Evolutionary conservation across 176 grass and related monocot species (phyloP).

Genomic region (Ananas comosus): DNA sequence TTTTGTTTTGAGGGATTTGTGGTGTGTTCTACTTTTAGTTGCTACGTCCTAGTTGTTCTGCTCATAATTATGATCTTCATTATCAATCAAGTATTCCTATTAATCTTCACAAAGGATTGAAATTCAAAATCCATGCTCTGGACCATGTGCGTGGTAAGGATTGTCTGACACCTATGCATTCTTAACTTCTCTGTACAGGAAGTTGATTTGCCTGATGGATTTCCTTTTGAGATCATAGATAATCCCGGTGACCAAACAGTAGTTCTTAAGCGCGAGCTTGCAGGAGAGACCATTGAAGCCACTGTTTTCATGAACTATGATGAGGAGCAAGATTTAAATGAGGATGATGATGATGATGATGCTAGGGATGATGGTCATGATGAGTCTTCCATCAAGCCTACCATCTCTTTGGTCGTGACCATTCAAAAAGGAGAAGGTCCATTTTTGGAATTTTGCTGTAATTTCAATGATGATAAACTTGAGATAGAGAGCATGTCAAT

Average conservation of each 20-base stretch:
- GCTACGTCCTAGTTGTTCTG: no score
- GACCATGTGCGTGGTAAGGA: no score
- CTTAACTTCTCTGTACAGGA: constrained; percentile 27
- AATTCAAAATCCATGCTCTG: no score
- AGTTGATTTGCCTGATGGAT: constrained; percentile 59
- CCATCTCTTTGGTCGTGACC: constrained; percentile 56
- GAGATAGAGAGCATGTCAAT: constrained; percentile 65
- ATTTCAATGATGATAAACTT: constrained; percentile 60
- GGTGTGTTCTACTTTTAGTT: no score
- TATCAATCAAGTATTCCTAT: no score
- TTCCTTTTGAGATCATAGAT: constrained; percentile 81
- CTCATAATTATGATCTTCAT: no score
- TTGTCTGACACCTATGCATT: background rate
- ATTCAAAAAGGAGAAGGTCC: constrained; percentile 50
- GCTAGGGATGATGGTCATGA: constrained; percentile 16
- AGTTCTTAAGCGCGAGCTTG: constrained; percentile 53
- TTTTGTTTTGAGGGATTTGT: no score
- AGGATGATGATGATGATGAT: constrained; percentile 44
- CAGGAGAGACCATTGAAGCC: constrained; percentile 61
- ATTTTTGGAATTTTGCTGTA: constrained; percentile 75
- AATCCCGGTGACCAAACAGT: constrained; percentile 71
- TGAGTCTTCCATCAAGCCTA: constrained; percentile 38
- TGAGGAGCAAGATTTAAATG: constrained; percentile 26
- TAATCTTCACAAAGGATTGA: no score
- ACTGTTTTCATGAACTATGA: constrained; percentile 55